Base-by-base conservation (phyloP, 2,329 filamentous ascomycete species). In the Botrytis fragariae region DNA sequence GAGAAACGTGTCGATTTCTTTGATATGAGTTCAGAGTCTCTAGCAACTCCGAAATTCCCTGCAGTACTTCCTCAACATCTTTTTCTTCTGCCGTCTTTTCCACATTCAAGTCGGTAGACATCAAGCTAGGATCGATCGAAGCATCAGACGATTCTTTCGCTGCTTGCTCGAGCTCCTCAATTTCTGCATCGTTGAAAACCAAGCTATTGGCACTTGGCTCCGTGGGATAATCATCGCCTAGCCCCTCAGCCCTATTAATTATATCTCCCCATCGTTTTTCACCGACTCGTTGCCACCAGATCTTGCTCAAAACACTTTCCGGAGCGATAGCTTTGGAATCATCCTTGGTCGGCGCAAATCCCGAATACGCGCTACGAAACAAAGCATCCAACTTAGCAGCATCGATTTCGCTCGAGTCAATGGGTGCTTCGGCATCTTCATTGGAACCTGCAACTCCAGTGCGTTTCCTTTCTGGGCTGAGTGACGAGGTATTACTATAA, bases 11-110 rank as follows among this genome's bases (percentile, higher is more conserved):
- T 74, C 93, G 91, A 80, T 93, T 94, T 75, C 92, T 89, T 82
- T 95, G 93, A 80, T 93, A 91, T 0, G 93, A 95, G 32, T 92
- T 86, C 16, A 95, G 84, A 2, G 92, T 94, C 80, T 94, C 89
- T 69, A 95, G 88, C 77, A 94, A 84, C 78, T 94, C 92, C 2
- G 91, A 92, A 48, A 94, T 91, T 62, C 93, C 91, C 73, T 89
- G 85, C 39, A 95, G 86, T 57, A 94, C 84, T 69, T 93, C 90
- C n/a, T 92, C 89, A 3, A 87, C 85, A 69, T 91, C 89, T 78
- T 89, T 88, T 42, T 90, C 87, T 48, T 86, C 83, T 73, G 86
- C 83, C 5, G 84, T 81, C 80, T 87, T 89, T 62, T 84, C 85
- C 51, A 87, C 83, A 71, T 87, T 85, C 18, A 73, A 32, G 37